Base-by-base conservation (phyloP, 1,284 basidiomycete genomes). In the Moesziomyces antarcticus region DNA sequence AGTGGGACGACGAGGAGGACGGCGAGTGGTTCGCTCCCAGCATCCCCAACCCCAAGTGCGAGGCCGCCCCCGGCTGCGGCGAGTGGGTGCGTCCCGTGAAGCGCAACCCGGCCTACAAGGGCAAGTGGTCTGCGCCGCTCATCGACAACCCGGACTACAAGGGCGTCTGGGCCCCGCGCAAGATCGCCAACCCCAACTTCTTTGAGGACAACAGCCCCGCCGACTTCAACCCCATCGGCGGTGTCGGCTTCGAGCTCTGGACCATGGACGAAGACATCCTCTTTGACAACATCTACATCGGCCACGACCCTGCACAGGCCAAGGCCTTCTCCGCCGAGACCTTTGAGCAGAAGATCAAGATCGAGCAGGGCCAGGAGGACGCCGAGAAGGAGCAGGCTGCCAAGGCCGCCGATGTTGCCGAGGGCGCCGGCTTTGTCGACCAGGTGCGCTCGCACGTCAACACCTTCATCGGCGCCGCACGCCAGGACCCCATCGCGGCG, bases 1-100 rank as follows among this genome's bases (percentile, higher is more conserved):
- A 99, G 86, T 99, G 97, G 97, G 95, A 97, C 83, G 93, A 99
- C 78, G 97, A 98, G 85, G 96, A 99, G 85, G 96, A 99, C 81
- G 97, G 97, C 85, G 96, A 98, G 84, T 99, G 94, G 94, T 89
- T 97, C 68, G 89, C 94, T 13, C 94, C 96, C 27, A 90, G 89
- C 66, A 87, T 99, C 61, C 87, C 89, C 37, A 85, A 85, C 81
- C 85, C 85, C 62, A 97, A 97, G 88, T 92, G 94, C 79, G 88
- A 90, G 74, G 91, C 91, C 63, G 94, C 90, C 64, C 89, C 94
- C 77, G 97, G 97, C 47, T 99, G 97, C 82, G 97, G 97, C 83
- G 89, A 91, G 84, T 99, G 96, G 96, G 91, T 89, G 78, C 50
- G 88, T 80, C 94, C 96, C 66, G 88, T 91, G 87, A 92, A 98